Percentiles rank a stretch among this genome's conserved stretches.
phyloP scores from a whole-genome alignment of 148 eudicot species.

The Amaranthus hypochondriacus region DNA sequence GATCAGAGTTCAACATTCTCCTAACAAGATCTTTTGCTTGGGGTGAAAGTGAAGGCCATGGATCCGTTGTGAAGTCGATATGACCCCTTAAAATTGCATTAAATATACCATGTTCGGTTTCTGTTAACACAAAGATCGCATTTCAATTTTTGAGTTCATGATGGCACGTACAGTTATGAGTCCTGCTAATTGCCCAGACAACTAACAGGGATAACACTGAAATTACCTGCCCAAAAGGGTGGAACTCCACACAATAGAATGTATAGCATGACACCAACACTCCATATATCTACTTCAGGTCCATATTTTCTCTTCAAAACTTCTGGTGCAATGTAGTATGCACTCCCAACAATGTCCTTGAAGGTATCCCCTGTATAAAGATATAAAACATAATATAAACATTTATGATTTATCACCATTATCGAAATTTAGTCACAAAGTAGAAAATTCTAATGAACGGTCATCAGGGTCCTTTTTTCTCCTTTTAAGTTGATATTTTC shows the following conservation, averaged over 20 bases:
- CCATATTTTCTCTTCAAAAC: conserved; percentile 58
- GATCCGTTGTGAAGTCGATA: conserved; percentile 78
- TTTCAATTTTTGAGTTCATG: neutral
- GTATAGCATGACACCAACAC: conserved; percentile 52
- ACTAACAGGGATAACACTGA: neutral
- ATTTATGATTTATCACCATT: neutral
- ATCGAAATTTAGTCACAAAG: neutral
- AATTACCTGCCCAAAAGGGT: conserved; percentile 65
- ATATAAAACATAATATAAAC: neutral
- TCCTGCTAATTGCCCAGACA: too few relatives aligned
- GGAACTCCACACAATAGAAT: conserved; percentile 55
- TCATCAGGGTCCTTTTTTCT: neutral
- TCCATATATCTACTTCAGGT: conserved; percentile 64
- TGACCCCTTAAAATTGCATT: conserved; percentile 86
- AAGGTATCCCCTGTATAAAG: conserved; percentile 53
- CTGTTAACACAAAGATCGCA: conserved; percentile 29
- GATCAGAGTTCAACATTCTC: conserved; percentile 83
- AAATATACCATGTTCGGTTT: conserved; percentile 95
- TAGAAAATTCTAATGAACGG: neutral
- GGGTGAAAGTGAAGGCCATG: conserved; percentile 86
- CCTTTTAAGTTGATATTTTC: too few relatives aligned
- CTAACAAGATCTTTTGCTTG: conserved; percentile 90
- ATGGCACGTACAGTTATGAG: neutral
- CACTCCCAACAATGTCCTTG: conserved; percentile 60
- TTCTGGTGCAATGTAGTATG: conserved; percentile 62